Percentiles rank a stretch among this genome's conserved stretches.
Evolutionary conservation across 768 basidiomycete genomes (phyloP).

Genomic region (Amanita thiersii): DNA sequence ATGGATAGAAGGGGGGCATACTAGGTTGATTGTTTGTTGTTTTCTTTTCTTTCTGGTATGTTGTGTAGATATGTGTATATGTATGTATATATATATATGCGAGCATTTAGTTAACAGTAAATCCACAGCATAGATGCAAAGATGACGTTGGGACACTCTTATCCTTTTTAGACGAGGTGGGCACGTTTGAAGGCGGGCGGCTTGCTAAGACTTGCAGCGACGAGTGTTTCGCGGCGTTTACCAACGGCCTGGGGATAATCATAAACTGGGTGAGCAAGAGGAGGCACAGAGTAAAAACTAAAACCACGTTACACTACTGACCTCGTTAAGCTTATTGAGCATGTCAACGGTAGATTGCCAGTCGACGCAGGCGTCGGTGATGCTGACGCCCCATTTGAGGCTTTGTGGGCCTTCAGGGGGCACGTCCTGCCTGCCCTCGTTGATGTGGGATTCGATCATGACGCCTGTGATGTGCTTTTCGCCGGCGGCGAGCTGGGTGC

Average conservation of each 20-base stretch:
- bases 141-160: too few relatives aligned
- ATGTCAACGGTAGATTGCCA: slow-evolving; percentile 75
- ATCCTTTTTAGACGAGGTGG: too few relatives aligned
- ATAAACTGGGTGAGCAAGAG: not conserved
- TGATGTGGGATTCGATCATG: slow-evolving; percentile 96
- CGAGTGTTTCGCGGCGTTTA: slow-evolving; percentile 32
- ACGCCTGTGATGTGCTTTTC: slow-evolving; percentile 78
- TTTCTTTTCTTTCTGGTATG: too few relatives aligned
- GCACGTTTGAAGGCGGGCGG: slow-evolving; percentile 26
- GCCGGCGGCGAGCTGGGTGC: slow-evolving; percentile 66
- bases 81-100: too few relatives aligned
- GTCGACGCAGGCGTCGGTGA: slow-evolving; percentile 89
- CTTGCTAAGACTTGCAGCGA: slow-evolving; percentile 29
- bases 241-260: slow-evolving; percentile 30
- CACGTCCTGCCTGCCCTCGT: slow-evolving; percentile 85
- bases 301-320: slow-evolving; percentile 11
- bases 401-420: slow-evolving; percentile 59
- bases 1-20: too few relatives aligned
- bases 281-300: slow-evolving; percentile 1
- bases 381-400: slow-evolving; percentile 76
- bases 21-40: too few relatives aligned
- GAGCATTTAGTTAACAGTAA: too few relatives aligned
- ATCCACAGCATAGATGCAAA: too few relatives aligned
- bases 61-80: too few relatives aligned
- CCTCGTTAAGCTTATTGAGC: slow-evolving; percentile 63